Base-by-base conservation (phyloP, 768 basidiomycete species). In the Mycena metata region DNA sequence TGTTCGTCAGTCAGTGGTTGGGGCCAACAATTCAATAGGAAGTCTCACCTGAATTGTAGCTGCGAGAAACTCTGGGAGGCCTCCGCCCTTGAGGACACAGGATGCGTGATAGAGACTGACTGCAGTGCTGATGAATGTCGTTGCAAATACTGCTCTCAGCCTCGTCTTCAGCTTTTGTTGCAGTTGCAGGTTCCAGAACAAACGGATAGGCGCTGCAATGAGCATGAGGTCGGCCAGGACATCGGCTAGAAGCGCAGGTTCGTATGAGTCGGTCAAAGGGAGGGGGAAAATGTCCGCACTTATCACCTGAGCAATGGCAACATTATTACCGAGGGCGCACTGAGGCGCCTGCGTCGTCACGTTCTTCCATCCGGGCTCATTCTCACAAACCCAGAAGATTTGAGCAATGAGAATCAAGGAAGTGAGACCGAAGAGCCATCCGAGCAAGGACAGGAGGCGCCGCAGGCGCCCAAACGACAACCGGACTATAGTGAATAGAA, bases 261-360 rank as follows among this genome's bases (percentile, higher is more conserved):
- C 35, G 36, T 24, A 11, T n/a, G 21, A 39, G 36, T 8, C 26
- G 26, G 33, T 30, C 16, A 42, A 3, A 8, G 13, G 45, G 12
- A n/a, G 19, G 7, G 19, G 11, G 17, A 85, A 60, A 30, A 30
- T 6, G 30, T n/a, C n/a, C n/a, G n/a, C 60, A 86, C 85, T 84
- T 71, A 79, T 79, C 41, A 86, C 75, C 71, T 86, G 85, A 10
- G 81, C 81, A 13, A 86, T 74, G 6, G 82, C 84, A 11, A 87
- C 79, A 62, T 81, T 77, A 17, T 73, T 70, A 26, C 81, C 79
- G 24, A 86, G 76, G 3, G 76, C 77, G 60, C 86, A 87, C 60
- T 81, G 80, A 1, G 83, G 76, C 26, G 66, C 58, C 2, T n/a
- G n/a, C n/a, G 30, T 30, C 30, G 54, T 2, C 21, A 26, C 21